Conservation (phyloP, 179 eudicot genomes). For the Pouteria campechiana region DNA sequence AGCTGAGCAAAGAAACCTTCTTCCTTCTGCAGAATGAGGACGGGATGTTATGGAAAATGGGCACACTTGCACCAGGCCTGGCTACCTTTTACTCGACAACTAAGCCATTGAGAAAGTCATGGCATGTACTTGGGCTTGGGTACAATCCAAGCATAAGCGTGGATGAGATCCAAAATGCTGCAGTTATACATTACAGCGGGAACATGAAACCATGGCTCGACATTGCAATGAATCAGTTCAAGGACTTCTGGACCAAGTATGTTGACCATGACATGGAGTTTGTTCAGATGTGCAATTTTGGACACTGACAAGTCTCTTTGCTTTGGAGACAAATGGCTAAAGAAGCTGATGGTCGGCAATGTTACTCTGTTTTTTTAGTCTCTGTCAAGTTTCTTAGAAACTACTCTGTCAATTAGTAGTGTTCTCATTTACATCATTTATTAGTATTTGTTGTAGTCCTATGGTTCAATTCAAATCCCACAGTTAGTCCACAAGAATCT, state of each 20-base stretch:
- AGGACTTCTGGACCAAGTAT: slow-evolving; percentile 73
- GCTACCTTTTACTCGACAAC: slow-evolving; percentile 62
- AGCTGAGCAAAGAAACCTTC: too few species aligned
- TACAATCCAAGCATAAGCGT: slow-evolving; percentile 79
- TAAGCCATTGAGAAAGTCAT: slow-evolving; percentile 69
- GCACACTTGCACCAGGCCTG: slow-evolving; percentile 68
- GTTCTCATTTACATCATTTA: too few species aligned
- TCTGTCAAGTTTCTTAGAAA: too few species aligned
- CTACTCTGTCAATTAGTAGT: too few species aligned
- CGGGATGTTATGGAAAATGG: slow-evolving; percentile 48
- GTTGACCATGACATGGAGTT: slow-evolving; percentile 75
- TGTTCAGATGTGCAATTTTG: slow-evolving; percentile 86
- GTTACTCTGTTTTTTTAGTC: too few species aligned
- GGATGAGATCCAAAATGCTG: slow-evolving; percentile 74
- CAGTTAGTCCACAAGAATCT: too few species aligned
- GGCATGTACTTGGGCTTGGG: slow-evolving; percentile 80
- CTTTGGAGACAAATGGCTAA: too few species aligned
- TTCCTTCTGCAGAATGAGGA: slow-evolving; percentile 84
- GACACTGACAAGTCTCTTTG: too few species aligned
- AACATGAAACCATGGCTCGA: slow-evolving; percentile 96
- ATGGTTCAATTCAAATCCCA: too few species aligned
- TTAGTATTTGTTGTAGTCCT: too few species aligned
- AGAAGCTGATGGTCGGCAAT: too few species aligned
- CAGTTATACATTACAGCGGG: slow-evolving; percentile 78
- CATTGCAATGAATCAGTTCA: slow-evolving; percentile 71